These are phyloP conservation scores for Coemansia umbellata DNA, from an alignment of 192 early-diverging fungal species.

Conservation along the genomic window DNA sequence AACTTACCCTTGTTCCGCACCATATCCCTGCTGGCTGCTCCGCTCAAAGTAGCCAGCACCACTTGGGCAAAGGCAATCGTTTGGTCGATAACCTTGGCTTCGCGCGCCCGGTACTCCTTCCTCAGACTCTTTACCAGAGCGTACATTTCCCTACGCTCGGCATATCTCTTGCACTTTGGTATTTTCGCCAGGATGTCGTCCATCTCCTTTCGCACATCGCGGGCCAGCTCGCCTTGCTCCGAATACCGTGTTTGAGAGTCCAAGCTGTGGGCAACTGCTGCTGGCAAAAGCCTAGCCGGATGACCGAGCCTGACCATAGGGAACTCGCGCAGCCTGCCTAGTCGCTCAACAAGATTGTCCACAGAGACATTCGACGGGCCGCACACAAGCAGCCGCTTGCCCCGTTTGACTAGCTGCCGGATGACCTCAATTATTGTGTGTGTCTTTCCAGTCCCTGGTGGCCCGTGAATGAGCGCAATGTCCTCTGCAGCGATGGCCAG, in stretches of 20 bases:
- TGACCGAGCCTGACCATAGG: slow-evolving; percentile 79
- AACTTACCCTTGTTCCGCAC: slow-evolving; percentile 54
- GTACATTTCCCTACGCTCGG: slow-evolving; percentile 62
- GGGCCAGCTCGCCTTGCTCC: slow-evolving; percentile 68
- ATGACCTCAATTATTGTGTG: slow-evolving; percentile 83
- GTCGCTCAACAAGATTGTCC: slow-evolving; percentile 83
- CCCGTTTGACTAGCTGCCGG: slow-evolving; percentile 60
- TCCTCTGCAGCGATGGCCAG: slow-evolving; percentile 59
- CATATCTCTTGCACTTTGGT: slow-evolving; percentile 59
- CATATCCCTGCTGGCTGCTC: slow-evolving; percentile 50
- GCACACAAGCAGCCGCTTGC: slow-evolving; percentile 75
- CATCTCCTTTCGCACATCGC: slow-evolving; percentile 74
- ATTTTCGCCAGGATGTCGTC: slow-evolving; percentile 61
- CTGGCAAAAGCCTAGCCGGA: slow-evolving; percentile 72
- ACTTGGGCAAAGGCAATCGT: slow-evolving; percentile 61
- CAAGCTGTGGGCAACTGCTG: slow-evolving; percentile 64
- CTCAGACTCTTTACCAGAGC: slow-evolving; percentile 64
- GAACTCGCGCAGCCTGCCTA: slow-evolving; percentile 54
- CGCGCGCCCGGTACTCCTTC: slow-evolving; percentile 64
- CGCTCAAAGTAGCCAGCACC: slow-evolving; percentile 76
- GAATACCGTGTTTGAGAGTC: slow-evolving; percentile 63
- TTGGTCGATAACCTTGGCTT: slow-evolving; percentile 60
- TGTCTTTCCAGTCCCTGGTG: slow-evolving; percentile 90
- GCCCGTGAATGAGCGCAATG: slow-evolving; percentile 77
- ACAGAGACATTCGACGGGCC: slow-evolving; percentile 86